Conservation (phyloP, 768 basidiomycete genomes). For the Cantharellus anzutake region DNA sequence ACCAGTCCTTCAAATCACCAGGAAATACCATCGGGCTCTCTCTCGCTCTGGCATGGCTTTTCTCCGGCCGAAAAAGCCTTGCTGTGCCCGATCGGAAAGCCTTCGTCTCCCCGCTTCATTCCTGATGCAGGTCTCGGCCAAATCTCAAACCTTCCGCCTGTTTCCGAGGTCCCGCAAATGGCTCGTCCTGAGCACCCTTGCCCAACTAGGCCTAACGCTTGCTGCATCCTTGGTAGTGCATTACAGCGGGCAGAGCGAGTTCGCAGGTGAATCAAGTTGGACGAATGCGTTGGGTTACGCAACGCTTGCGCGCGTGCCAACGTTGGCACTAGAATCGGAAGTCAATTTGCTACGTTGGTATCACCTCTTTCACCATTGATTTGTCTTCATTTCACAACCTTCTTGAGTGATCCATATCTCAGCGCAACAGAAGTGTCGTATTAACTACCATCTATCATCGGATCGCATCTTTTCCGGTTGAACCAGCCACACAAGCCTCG, state of each 20-base stretch:
- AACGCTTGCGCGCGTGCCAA: conserved; percentile 6
- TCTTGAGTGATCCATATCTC: background rate
- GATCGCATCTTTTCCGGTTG: conserved; percentile 4
- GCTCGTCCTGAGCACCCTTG: background rate
- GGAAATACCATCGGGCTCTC: conserved; percentile 7
- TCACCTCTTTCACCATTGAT: background rate
- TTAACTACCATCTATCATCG: background rate
- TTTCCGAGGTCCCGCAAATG: conserved; percentile 2
- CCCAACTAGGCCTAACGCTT: conserved; percentile 3
- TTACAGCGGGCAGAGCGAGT: conserved; percentile 1
- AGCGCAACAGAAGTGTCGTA: background rate
- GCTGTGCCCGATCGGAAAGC: conserved; percentile 7
- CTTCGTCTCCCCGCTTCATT: conserved; percentile 6
- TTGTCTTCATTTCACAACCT: too few species aligned
- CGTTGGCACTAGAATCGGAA: conserved; percentile 2
- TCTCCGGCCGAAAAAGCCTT: conserved; percentile 2
- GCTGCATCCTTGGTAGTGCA: background rate
- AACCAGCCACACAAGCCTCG: background rate
- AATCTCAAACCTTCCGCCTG: background rate
- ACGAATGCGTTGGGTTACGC: conserved; percentile 1
- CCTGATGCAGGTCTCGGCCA: conserved; percentile 2
- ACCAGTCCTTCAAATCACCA: background rate
- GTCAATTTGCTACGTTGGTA: background rate
- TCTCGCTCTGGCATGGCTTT: conserved; percentile 4
- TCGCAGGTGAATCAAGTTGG: conserved; percentile 6